A percentile compares a stretch with the other conserved stretches of the same genome.
Evolutionary conservation across 345 rosid species (phyloP).

Genomic region (Citrus trifoliata): DNA sequence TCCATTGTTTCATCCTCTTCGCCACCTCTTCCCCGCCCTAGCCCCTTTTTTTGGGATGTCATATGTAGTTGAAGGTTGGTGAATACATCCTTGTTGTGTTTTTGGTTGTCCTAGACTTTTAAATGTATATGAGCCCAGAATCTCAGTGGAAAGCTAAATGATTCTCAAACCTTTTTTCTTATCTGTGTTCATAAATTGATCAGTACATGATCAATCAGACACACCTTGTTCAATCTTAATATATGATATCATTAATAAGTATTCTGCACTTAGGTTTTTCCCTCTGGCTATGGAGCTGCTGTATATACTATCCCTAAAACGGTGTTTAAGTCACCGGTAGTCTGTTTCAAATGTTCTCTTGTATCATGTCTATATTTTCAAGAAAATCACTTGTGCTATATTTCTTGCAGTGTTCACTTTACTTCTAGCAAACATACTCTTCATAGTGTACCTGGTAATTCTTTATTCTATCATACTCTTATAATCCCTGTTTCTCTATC

Average conservation of each 20-base stretch:
- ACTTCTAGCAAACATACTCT: not conserved
- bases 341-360: not conserved
- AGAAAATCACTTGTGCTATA: not conserved
- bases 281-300: not conserved
- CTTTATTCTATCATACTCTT: not conserved
- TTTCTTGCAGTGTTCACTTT: not conserved
- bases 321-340: not conserved
- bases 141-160: not conserved
- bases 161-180: not conserved
- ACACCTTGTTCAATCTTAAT: not conserved
- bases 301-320: not conserved
- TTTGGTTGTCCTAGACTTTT: not conserved
- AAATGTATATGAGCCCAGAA: not conserved
- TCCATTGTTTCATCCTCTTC: no score
- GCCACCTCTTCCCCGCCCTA: not conserved
- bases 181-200: not conserved
- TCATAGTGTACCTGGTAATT: no score
- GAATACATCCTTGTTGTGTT: not conserved
- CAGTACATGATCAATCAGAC: not conserved
- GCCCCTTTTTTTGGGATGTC: not conserved
- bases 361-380: not conserved
- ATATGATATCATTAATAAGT: not conserved
- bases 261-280: not conserved
- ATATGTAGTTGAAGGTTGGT: not conserved
- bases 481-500: conserved; percentile 8